Evolutionary conservation across 768 basidiomycete genomes (phyloP).

Genomic region (Cystofilobasidium macerans): DNA sequence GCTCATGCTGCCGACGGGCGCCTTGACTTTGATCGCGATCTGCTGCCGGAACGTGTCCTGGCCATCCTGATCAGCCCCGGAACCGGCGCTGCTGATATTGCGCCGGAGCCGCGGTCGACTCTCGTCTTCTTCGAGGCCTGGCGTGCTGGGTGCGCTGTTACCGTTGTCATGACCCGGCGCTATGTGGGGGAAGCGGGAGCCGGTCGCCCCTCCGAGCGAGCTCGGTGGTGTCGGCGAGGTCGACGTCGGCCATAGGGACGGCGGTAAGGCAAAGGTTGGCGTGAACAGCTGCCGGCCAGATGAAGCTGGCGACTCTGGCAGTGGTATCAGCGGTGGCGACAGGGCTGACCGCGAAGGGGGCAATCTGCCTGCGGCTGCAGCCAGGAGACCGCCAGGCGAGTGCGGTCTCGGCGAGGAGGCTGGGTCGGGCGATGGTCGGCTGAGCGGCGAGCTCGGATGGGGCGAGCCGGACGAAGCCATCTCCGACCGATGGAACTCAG

Average conservation of each 20-base stretch:
- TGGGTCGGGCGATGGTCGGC: neutral
- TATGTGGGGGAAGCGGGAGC: too few species aligned
- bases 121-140: neutral
- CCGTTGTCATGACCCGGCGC: too few species aligned
- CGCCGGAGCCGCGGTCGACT: neutral
- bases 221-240: neutral
- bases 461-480: too few species aligned
- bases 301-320: neutral
- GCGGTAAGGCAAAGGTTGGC: neutral
- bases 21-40: slow-evolving; percentile 19
- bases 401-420: neutral
- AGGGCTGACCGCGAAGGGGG: neutral
- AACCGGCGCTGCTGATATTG: neutral
- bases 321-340: neutral
- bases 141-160: neutral
- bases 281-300: neutral
- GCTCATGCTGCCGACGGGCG: slow-evolving; percentile 23
- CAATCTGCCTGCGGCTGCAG: neutral
- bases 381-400: neutral
- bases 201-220: neutral
- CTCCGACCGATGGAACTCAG: too few species aligned
- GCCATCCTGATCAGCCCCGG: neutral
- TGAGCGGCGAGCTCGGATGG: too few species aligned
- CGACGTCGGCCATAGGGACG: neutral
- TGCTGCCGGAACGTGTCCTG: slow-evolving; percentile 20